Evolutionary conservation across 495 filamentous ascomycete genomes (phyloP).

Genomic region (Penicillium parvum): DNA sequence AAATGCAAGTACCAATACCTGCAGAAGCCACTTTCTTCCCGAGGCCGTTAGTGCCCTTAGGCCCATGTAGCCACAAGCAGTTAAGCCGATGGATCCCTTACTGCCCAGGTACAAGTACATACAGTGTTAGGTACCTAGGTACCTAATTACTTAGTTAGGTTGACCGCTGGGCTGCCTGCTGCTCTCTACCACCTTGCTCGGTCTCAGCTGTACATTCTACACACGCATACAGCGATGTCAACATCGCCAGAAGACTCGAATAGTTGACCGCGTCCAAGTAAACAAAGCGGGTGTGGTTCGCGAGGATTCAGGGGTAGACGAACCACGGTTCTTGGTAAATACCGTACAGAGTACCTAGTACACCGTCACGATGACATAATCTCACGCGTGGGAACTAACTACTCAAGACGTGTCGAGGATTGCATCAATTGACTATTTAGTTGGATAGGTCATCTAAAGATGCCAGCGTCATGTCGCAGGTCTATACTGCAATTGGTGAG

Average conservation of each 20-base stretch:
- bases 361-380: conserved; percentile 3
- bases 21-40: background rate
- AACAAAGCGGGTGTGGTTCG: conserved; percentile 21
- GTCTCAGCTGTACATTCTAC: conserved; percentile 1
- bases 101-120: too few relatives aligned
- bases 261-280: conserved; percentile 10
- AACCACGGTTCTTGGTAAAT: conserved; percentile 31
- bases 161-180: too few relatives aligned
- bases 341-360: too few relatives aligned
- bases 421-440: background rate
- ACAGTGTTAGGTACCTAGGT: conserved; percentile 17
- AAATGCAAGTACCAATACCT: background rate
- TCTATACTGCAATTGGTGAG: too few relatives aligned
- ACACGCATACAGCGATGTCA: background rate
- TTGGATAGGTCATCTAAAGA: background rate
- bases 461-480: too few relatives aligned
- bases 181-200: conserved; percentile 7
- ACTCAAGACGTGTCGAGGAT: background rate
- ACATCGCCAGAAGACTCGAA: background rate
- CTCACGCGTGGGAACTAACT: background rate
- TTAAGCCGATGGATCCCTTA: background rate
- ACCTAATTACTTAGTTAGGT: too few relatives aligned
- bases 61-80: conserved; percentile 8
- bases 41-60: background rate
- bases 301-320: conserved; percentile 30